Base-by-base conservation (phyloP, 257 asterid genomes). In the Solanum paucissectum region DNA sequence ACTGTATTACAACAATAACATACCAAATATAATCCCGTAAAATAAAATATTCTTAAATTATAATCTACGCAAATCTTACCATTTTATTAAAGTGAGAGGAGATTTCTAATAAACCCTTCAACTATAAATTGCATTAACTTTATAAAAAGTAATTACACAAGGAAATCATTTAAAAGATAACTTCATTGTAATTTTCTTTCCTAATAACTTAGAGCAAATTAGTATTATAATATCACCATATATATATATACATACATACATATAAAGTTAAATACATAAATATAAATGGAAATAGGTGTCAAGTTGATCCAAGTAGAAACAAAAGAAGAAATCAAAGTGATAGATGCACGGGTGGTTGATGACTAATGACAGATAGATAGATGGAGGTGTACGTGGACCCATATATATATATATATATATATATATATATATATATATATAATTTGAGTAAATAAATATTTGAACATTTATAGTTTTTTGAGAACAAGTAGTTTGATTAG, bases 381-480 rank as follows among this genome's bases (percentile, higher is more conserved):
- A 79, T 44, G 37, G 87, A 55, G 75, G 87, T 76, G 91, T 88
- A 76, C 88, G 87, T 76, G 91, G 91, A 76, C 88, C 25, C 36
- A 46, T 46, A 44, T 13, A 13, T 44, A 46, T 49, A 38, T 38
- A 40, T 40, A 38, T 40, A 3, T 0, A 46, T 46, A 44, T 13
- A 13, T 44, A 46, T 49, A 46, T 46, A 44, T 13, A 13, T 44
- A 46, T 49, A 38, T 38, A 40, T 40, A 38, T 40, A 3, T 0
- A 46, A 11, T 46, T 12, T 46, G 55, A 46, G 20, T 12, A 46
- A 12, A 46, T 52, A 52, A 52, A 52, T 16, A 14, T 49, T 44
- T 52, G 0, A 5, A 52, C 4, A 52, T 16, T 16, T 52, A 52
- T 52, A 52, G 3, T 52, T 52, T 16, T 52, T 2, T 52, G 9